These are phyloP conservation scores for Yarrowia sp. DNA, from an alignment of 805 yeast species.

Conservation along the genomic window DNA sequence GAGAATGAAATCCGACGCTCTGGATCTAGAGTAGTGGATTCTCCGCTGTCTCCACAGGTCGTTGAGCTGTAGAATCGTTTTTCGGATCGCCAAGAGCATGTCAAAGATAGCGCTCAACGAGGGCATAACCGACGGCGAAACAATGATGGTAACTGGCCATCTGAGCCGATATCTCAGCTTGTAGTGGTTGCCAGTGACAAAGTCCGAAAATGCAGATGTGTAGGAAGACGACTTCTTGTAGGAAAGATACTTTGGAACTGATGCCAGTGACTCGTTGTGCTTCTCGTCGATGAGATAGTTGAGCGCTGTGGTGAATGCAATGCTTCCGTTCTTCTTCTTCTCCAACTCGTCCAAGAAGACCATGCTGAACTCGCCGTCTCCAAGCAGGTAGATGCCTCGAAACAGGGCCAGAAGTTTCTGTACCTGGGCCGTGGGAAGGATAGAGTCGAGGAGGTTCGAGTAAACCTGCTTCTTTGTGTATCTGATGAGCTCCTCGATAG, in stretches of 20 bases:
- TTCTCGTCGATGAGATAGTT: conserved; percentile 4
- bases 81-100: conserved; percentile 14
- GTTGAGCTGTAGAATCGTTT: background rate
- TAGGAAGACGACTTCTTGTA: conserved; percentile 1
- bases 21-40: background rate
- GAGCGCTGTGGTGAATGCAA: background rate
- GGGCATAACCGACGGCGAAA: conserved; percentile 26
- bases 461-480: conserved; percentile 6
- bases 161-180: conserved; percentile 28
- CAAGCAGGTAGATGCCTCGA: conserved; percentile 5
- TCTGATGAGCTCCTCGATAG: background rate
- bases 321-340: background rate
- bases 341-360: conserved; percentile 5
- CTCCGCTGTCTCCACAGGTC: conserved; percentile 26
- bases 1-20: background rate
- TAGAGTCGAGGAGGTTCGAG: background rate
- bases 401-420: background rate
- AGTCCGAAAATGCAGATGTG: conserved; percentile 30
- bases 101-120: conserved; percentile 27
- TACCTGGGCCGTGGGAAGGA: background rate
- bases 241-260: background rate
- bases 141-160: conserved; percentile 34
- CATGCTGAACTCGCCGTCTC: conserved; percentile 16
- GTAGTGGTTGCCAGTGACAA: conserved; percentile 28
- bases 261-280: background rate